Conservation (phyloP, 2,329 filamentous ascomycete species). For the Talaromyces sp. region DNA sequence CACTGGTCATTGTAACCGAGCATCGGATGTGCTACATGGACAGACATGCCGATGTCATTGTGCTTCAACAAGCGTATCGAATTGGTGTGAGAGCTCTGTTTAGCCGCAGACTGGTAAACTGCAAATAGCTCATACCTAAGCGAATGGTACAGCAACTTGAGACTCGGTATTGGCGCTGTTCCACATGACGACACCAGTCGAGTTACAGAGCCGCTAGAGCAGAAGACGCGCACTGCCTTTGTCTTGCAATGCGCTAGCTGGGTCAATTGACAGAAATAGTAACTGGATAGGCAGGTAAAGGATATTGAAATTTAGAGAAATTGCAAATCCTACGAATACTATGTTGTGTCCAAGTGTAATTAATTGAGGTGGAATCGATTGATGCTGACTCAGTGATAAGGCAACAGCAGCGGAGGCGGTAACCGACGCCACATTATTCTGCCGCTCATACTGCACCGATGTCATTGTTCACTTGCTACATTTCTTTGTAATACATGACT, state of each 20-base stretch:
- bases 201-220: not conserved
- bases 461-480: not conserved
- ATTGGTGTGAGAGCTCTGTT: not conserved
- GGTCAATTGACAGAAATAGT: not conserved
- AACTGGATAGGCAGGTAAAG: not conserved
- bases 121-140: not conserved
- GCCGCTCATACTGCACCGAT: slow-evolving; percentile 7
- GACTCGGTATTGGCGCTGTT: not conserved
- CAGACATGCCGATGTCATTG: not conserved
- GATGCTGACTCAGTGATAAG: slow-evolving; percentile 8
- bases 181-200: slow-evolving; percentile 3
- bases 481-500: not conserved
- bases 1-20: not conserved
- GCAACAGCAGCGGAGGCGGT: slow-evolving; percentile 14
- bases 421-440: slow-evolving; percentile 15
- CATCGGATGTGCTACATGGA: not conserved
- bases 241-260: not conserved
- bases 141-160: not conserved
- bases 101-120: not conserved
- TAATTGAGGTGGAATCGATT: too few relatives aligned
- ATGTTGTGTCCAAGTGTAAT: too few relatives aligned
- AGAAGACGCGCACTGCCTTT: not conserved
- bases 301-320: not conserved
- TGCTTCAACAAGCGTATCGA: not conserved
- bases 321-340: too few relatives aligned